Base-by-base conservation (phyloP, 352 stramenopile genomes). In the Phytopythium cucurbitacearum region DNA sequence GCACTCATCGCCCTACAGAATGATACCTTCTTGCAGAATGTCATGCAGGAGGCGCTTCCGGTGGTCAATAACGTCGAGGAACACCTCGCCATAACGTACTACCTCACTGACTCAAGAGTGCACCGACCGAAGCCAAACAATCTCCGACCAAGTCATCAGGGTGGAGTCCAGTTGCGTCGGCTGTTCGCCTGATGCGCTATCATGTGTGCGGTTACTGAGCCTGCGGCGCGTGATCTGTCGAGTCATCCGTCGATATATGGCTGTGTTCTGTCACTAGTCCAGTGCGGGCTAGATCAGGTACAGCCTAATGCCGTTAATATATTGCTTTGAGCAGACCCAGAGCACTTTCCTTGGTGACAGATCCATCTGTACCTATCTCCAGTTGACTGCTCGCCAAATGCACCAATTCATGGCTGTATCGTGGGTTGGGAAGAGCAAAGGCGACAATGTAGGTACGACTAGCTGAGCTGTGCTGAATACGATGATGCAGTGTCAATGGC, bases 1-100 rank as follows among this genome's bases (percentile, higher is more conserved):
- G n/a, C 40, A 46, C 48, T 57, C 4, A 35, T n/a, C 11, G 7
- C 33, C 9, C 50, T 65, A 21, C 53, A 60, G 50, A 54, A 56
- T 34, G 57, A 59, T 63, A 35, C 3, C 0, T 70, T 70, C 62
- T 37, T 70, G 53, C 62, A 70, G 15, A 16, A 57, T 60, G 62
- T 53, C 32, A 52, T 48, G 45, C 57, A 55, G 42, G 5, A 58
- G 48, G 63, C 57, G 37, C 21, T 71, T 59, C 62, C 62, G 11
- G 62, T 71, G 40, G 58, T 57, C 54, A 61, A 67, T 51, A 64
- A 56, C 45, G 54, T 51, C 43, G 53, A 61, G 33, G 46, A 10
- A 64, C 53, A 62, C 39, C 38, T 71, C 54, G 58, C 34, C 38
- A 38, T 39, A 37, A 67, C 58, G 21, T 43, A 44, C 59, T 28